These are phyloP conservation scores for Helicostylum pulchrum DNA, from an alignment of 192 early-diverging fungal species.

Conservation along the genomic window DNA sequence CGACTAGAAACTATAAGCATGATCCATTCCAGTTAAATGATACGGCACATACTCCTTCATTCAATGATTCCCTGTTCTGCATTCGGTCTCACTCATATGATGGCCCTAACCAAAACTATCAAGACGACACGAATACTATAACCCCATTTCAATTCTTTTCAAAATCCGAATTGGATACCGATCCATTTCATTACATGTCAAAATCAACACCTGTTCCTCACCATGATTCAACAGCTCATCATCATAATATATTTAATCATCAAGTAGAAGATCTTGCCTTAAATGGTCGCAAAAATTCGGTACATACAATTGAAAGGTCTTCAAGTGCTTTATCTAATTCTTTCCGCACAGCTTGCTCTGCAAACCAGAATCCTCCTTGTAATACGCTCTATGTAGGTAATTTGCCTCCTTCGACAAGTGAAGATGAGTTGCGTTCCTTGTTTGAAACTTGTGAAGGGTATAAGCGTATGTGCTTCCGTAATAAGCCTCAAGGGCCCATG, in stretches of 20 bases:
- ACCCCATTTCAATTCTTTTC: constrained; percentile 12
- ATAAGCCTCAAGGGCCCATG: constrained; percentile 92
- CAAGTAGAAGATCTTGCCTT: constrained; percentile 8
- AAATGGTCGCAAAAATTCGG: background rate
- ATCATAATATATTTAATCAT: background rate
- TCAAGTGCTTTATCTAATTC: background rate
- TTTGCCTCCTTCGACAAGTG: constrained; percentile 80
- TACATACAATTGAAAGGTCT: background rate
- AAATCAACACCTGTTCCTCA: constrained; percentile 18
- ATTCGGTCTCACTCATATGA: constrained; percentile 36
- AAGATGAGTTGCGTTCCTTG: constrained; percentile 83
- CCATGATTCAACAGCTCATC: background rate
- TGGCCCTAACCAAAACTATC: background rate
- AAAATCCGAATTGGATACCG: constrained; percentile 13
- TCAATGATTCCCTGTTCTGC: constrained; percentile 37
- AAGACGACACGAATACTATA: background rate
- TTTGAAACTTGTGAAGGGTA: constrained; percentile 84
- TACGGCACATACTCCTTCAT: constrained; percentile 32
- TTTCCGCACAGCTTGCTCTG: constrained; percentile 16
- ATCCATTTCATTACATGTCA: constrained; percentile 23
- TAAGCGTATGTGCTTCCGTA: constrained; percentile 85
- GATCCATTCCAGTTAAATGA: background rate
- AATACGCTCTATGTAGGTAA: constrained; percentile 99
- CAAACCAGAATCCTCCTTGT: constrained; percentile 97
- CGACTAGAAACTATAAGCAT: constrained; percentile 21